Base-by-base conservation (phyloP, 2,329 filamentous ascomycete species). In the Penicillium sp. region DNA sequence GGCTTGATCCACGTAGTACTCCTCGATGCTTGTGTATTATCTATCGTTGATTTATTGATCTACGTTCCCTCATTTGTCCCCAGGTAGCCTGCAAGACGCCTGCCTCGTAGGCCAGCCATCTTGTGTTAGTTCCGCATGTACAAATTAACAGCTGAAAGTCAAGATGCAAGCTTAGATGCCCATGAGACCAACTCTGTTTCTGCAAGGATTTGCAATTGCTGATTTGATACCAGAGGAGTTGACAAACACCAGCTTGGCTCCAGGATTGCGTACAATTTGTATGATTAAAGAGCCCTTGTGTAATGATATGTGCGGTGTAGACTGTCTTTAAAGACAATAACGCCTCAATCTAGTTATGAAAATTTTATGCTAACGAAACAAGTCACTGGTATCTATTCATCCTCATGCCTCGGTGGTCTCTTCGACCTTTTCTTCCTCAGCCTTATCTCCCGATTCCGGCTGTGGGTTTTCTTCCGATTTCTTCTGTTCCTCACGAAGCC, bases 401-500 rank as follows among this genome's bases (percentile, higher is more conserved):
- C 19, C 21, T 53, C 41, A 47, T 27, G 50, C 50, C 41, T 53
- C 50, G 40, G 50, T 37, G 17, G n/a, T 47, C 27, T 50, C 31
- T 21, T 19, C 29, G 10, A 4, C 15, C 38, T 43, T 50, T 17
- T 21, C 47, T 33, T 60, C 57, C 27, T 58, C 55, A 17, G 37
- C 4, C 50, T 57, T 48, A 23, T 52, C 47, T 5, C 13, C 38
- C 8, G 40, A 43, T 45, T 38, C 55, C 21, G 50, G 42, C 52
- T 43, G 46, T 42, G 43, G 15, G 37, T 54, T 56, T 48, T 62
- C 47, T n/a, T 59, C 40, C 10, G 62, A 52, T 27, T 61, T 48
- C 51, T 62, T 57, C 43, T 64, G 49, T 46, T 50, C 54, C 12
- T 69, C 57, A 31, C 60, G 56, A 27, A 42, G 21, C 27, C 29